Percentiles rank a stretch among this genome's conserved stretches.
Evolutionary conservation across 2,329 filamentous ascomycete species (phyloP).

Genomic region (Penicillium aurantiogriseum): DNA sequence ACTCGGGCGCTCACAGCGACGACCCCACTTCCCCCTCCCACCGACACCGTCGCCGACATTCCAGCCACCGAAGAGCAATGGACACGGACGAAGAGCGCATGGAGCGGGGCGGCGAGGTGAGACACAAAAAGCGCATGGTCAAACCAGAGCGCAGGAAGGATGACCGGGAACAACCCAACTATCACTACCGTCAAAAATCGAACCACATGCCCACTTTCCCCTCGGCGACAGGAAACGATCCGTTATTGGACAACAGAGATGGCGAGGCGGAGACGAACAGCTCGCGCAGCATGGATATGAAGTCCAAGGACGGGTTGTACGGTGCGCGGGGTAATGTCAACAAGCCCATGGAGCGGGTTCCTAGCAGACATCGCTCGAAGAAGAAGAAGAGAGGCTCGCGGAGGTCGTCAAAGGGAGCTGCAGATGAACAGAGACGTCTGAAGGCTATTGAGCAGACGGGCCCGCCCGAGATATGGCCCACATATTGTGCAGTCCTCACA

Average conservation of each 20-base stretch:
- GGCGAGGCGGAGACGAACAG: slow-evolving; percentile 53
- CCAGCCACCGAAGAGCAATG: slow-evolving; percentile 48
- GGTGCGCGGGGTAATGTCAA: slow-evolving; percentile 37
- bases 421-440: slow-evolving; percentile 60
- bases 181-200: slow-evolving; percentile 92
- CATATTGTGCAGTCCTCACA: slow-evolving; percentile 90
- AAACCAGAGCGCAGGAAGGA: slow-evolving; percentile 84
- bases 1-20: slow-evolving; percentile 56
- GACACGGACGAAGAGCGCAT: slow-evolving; percentile 54
- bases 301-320: slow-evolving; percentile 41
- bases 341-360: slow-evolving; percentile 44
- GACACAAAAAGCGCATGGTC: slow-evolving; percentile 82
- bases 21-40: slow-evolving; percentile 37
- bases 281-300: slow-evolving; percentile 63
- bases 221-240: slow-evolving; percentile 89
- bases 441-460: slow-evolving; percentile 64
- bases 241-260: slow-evolving; percentile 68
- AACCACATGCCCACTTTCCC: slow-evolving; percentile 88
- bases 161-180: slow-evolving; percentile 85
- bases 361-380: slow-evolving; percentile 39
- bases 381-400: slow-evolving; percentile 65
- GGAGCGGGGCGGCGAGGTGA: slow-evolving; percentile 51
- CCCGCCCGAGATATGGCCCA: slow-evolving; percentile 87
- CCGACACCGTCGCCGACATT: slow-evolving; percentile 42
- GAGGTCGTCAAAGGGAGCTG: slow-evolving; percentile 55